Conservation (phyloP, 805 yeast species). For the Ogataea salicorniae region DNA sequence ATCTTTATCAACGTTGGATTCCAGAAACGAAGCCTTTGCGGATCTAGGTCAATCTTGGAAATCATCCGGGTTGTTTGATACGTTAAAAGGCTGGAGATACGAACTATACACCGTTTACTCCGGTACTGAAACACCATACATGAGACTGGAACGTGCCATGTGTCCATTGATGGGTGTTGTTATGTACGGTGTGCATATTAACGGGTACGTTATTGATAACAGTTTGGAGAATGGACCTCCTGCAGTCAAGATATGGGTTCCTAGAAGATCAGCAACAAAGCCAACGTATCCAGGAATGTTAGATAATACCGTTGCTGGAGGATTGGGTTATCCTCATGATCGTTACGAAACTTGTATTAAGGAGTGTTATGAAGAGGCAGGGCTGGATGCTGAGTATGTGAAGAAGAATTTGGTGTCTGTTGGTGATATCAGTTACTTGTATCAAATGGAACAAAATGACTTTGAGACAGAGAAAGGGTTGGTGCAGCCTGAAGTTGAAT, state of each 20-base stretch:
- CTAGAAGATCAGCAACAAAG: slow-evolving; percentile 70
- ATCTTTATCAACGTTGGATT: slow-evolving; percentile 33
- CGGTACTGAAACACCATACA: slow-evolving; percentile 50
- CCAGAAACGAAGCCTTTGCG: slow-evolving; percentile 37
- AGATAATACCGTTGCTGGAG: slow-evolving; percentile 95
- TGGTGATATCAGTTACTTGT: slow-evolving; percentile 70
- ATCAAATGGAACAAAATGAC: slow-evolving; percentile 28
- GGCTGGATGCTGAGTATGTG: slow-evolving; percentile 52
- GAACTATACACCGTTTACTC: slow-evolving; percentile 74
- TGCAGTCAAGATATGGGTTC: slow-evolving; percentile 66
- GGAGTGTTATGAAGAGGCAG: slow-evolving; percentile 91
- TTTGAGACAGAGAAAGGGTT: slow-evolving; percentile 44
- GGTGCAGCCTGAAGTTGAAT: slow-evolving; percentile 89
- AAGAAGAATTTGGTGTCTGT: slow-evolving; percentile 37
- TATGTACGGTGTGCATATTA: slow-evolving; percentile 86
- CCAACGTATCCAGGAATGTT: slow-evolving; percentile 87
- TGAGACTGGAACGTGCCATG: slow-evolving; percentile 74
- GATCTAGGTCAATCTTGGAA: slow-evolving; percentile 39
- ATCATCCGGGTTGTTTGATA: slow-evolving; percentile 31
- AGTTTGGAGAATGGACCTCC: slow-evolving; percentile 33
- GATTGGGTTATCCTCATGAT: slow-evolving; percentile 78
- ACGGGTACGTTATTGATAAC: slow-evolving; percentile 52
- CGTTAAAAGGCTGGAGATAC: slow-evolving; percentile 73
- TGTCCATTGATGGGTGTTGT: slow-evolving; percentile 79
- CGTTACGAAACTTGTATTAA: slow-evolving; percentile 72